Evolutionary conservation across 75 land plant genomes (phyloP).

Genomic region (Larix kaempferi): DNA sequence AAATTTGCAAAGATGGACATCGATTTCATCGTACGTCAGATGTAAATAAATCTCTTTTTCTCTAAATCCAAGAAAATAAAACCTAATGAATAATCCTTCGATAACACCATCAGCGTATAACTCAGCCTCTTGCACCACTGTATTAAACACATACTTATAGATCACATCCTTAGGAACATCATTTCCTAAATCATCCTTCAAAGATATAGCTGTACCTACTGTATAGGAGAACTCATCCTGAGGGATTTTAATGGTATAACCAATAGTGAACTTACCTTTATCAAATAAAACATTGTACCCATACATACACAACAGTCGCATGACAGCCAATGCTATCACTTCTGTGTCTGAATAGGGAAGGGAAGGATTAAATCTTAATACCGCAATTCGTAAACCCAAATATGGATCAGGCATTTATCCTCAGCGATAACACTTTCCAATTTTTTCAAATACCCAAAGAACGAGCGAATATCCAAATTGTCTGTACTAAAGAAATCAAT

Average conservation of each 20-base stretch:
- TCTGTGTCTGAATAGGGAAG: not conserved
- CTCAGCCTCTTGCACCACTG: not conserved
- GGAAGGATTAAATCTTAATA: not conserved
- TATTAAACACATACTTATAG: not conserved
- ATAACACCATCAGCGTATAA: not conserved
- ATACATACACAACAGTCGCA: not conserved
- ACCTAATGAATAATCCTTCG: not conserved
- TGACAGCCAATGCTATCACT: not conserved
- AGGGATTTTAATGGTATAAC: conserved; percentile 1
- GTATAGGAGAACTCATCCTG: not conserved
- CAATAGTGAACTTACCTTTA: not conserved
- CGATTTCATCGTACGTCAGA: no score
- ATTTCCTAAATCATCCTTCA: not conserved
- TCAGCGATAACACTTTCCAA: no score
- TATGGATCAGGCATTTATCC: no score
- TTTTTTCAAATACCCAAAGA: no score
- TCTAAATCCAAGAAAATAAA: not conserved
- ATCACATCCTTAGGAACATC: not conserved
- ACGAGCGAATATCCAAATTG: no score
- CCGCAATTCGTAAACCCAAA: not conserved
- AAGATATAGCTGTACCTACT: not conserved
- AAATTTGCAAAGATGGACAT: not conserved
- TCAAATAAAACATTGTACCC: not conserved
- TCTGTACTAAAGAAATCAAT: no score
- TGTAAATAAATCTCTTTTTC: no score